phyloP scores from a whole-genome alignment of 2,329 filamentous ascomycete genomes.

The Colletotrichum falcatum region DNA sequence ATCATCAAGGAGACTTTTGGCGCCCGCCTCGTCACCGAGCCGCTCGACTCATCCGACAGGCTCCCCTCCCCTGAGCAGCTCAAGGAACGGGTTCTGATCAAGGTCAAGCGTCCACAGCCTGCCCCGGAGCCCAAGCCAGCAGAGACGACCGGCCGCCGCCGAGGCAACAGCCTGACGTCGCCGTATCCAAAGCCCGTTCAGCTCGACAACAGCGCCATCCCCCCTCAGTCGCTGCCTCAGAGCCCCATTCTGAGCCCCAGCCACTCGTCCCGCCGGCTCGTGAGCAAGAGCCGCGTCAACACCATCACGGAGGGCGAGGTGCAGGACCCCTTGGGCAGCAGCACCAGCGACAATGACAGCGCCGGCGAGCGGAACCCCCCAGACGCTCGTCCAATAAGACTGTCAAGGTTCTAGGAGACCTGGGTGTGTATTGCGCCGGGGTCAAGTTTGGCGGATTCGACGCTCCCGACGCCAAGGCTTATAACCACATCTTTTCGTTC shows the following conservation, averaged over 20 bases:
- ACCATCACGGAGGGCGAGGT: constrained; percentile 70
- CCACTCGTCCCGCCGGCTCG: constrained; percentile 62
- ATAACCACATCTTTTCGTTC: constrained; percentile 96
- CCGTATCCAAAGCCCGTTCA: constrained; percentile 74
- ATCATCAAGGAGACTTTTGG: constrained; percentile 90
- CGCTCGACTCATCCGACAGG: constrained; percentile 74
- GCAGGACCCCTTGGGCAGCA: constrained; percentile 67
- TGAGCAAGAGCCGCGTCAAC: constrained; percentile 65
- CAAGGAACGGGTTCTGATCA: constrained; percentile 86
- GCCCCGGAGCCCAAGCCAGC: constrained; percentile 53
- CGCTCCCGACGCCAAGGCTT: constrained; percentile 81
- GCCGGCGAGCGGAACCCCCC: constrained; percentile 65
- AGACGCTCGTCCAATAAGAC: constrained; percentile 86
- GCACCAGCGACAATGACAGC: constrained; percentile 85
- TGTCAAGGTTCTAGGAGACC: constrained; percentile 81
- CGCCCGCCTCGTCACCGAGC: constrained; percentile 80
- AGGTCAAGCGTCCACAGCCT: constrained; percentile 80
- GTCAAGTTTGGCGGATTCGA: constrained; percentile 89
- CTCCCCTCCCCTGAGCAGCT: constrained; percentile 90
- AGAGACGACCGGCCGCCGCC: constrained; percentile 59
- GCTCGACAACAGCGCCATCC: constrained; percentile 67
- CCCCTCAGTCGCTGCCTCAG: constrained; percentile 63
- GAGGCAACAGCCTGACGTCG: constrained; percentile 81
- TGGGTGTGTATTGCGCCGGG: constrained; percentile 81
- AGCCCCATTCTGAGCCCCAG: constrained; percentile 65